Evolutionary conservation across 345 rosid species (phyloP).

Genomic region (Corymbia maculata): DNA sequence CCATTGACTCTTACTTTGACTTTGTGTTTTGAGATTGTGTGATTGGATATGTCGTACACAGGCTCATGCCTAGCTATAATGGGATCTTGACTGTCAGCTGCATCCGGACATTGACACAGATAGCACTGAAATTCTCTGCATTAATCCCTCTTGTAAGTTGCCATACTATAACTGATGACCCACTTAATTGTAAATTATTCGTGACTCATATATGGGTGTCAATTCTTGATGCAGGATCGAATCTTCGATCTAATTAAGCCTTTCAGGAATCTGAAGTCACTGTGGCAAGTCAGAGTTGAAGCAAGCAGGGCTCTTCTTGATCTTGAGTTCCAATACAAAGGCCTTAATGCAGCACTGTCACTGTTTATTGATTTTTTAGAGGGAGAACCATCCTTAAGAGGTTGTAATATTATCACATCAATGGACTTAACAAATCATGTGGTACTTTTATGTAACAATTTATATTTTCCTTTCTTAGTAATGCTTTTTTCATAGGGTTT

Average conservation of each 20-base stretch:
- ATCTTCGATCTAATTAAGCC: slow-evolving; percentile 69
- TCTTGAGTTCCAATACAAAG: slow-evolving; percentile 77
- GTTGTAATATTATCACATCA: slow-evolving; percentile 19
- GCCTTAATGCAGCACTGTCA: slow-evolving; percentile 65
- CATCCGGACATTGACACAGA: slow-evolving; percentile 76
- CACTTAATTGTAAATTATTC: neutral
- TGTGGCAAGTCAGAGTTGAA: slow-evolving; percentile 78
- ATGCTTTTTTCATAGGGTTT: neutral
- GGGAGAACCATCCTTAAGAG: slow-evolving; percentile 84
- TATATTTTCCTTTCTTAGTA: neutral
- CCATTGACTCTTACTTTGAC: neutral
- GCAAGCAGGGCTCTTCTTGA: slow-evolving; percentile 89
- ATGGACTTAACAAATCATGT: neutral
- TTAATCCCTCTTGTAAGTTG: slow-evolving; percentile 63
- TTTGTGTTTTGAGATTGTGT: neutral
- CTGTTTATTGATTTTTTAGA: slow-evolving; percentile 60
- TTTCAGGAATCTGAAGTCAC: slow-evolving; percentile 41
- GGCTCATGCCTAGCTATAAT: slow-evolving; percentile 95
- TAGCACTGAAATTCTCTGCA: slow-evolving; percentile 78
- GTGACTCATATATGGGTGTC: neutral
- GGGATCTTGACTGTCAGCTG: slow-evolving; percentile 91
- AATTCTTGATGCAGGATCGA: slow-evolving; percentile 51
- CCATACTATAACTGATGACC: neutral
- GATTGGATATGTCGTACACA: slow-evolving; percentile 9
- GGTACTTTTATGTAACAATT: neutral